Conservation (phyloP, 192 early-diverging fungal species). For the Helicostylum pulchrum region DNA sequence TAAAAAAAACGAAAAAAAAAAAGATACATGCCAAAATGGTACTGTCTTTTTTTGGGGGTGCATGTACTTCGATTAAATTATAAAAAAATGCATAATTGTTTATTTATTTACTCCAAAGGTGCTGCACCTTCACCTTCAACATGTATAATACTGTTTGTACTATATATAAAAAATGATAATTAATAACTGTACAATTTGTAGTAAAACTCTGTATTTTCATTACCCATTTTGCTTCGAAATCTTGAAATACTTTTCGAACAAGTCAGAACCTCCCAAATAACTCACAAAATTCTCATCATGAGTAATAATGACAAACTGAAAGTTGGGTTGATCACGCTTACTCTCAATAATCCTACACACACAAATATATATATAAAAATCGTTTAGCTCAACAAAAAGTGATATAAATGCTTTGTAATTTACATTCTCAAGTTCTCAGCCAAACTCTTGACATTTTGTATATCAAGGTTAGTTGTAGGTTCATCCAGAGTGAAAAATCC, state of each 20-base stretch:
- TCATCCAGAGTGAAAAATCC: slow-evolving; percentile 95
- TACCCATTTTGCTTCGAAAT: slow-evolving; percentile 78
- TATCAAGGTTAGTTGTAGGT: slow-evolving; percentile 96
- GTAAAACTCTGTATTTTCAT: slow-evolving; percentile 1
- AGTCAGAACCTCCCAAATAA: slow-evolving; percentile 71
- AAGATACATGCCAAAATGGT: no score
- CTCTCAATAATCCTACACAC: slow-evolving; percentile 69
- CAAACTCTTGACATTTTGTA: slow-evolving; percentile 81
- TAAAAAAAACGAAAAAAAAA: background rate
- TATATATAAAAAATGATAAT: background rate
- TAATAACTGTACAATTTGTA: background rate
- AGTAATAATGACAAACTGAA: slow-evolving; percentile 96
- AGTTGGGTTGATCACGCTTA: slow-evolving; percentile 80
- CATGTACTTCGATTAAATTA: no score
- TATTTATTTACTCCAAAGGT: background rate
- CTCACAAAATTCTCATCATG: slow-evolving; percentile 97
- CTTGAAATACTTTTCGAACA: slow-evolving; percentile 84
- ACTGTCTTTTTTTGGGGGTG: no score
- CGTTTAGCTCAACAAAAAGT: background rate
- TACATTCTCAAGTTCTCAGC: slow-evolving; percentile 76
- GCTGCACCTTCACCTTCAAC: background rate
- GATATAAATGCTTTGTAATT: slow-evolving; percentile 13
- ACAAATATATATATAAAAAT: background rate
- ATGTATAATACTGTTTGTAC: background rate
- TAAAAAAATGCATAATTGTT: background rate